Base-by-base conservation (phyloP, 176 grass and related monocot genomes). In the barley (Hordeum vulgare) region DNA sequence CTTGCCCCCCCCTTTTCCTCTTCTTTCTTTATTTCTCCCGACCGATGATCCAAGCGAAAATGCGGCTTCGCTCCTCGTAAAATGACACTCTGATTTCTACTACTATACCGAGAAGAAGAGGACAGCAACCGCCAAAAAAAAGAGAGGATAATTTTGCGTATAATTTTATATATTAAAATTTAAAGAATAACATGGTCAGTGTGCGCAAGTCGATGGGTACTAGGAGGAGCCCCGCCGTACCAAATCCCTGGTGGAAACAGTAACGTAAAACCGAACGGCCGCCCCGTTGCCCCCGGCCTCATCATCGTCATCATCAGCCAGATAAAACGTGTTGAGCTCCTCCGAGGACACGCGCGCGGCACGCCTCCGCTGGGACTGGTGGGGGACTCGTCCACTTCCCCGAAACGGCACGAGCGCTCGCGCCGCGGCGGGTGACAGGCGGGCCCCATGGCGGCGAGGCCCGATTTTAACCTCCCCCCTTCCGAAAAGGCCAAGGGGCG, bases 401-500 rank as follows among this genome's bases (percentile, higher is more conserved):
- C 61, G 64, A 82, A 82, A 82, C 79, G 66, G 79, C 83, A 78
- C 65, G 21, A 72, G 57, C 61, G 37, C 36, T 49, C 68, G 51
- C 8, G 68, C 23, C 14, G 5, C 18, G 44, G 34, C 29, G 0
- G 7, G 72, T 73, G 88, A 82, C 73, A 3, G 1, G 3, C 9
- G 74, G 88, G 88, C 5, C 80, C 49, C 49, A 53, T 6, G 14
- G 49, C 49, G 49, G 49, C 2, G 31, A 33, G 31, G 31, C 49
- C 49, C 17, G 49, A 6, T 78, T 78, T 82, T 86, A 26, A 33
- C 36, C 11, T 18, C 21, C 26, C 4, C 4, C 53, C 53, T 14
- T 11, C 68, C 68, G 18, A 8, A 27, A 51, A 12, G 4, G 60
- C 36, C 66, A 44, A 41, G 79, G 71, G 36, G 74, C 76, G 6